Conservation (phyloP, 2,329 filamentous ascomycete genomes). For the Nemania serpens region DNA sequence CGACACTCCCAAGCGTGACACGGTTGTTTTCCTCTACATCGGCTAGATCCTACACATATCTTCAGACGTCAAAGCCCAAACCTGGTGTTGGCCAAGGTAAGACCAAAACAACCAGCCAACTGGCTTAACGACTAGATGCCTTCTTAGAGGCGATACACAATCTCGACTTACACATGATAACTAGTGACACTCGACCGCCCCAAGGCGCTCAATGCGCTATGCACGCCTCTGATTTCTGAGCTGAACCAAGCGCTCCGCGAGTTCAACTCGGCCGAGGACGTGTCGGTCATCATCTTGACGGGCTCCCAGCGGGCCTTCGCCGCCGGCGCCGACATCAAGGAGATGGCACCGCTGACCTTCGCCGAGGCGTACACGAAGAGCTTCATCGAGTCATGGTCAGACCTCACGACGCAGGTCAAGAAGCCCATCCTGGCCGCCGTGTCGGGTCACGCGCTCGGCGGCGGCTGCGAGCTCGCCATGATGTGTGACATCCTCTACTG, state of each 20-base stretch:
- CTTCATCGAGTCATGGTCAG: conserved; percentile 95
- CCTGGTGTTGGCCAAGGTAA: conserved; percentile 88
- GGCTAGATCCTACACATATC: conserved; percentile 70
- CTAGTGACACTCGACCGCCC: conserved; percentile 91
- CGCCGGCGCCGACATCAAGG: conserved; percentile 97
- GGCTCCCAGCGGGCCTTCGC: conserved; percentile 91
- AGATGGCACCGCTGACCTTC: conserved; percentile 95
- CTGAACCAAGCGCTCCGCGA: conserved; percentile 77
- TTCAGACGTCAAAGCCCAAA: conserved; percentile 80
- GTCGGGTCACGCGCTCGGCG: conserved; percentile 90
- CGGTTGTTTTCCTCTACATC: conserved; percentile 57
- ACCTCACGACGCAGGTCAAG: conserved; percentile 80
- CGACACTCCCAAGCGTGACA: conserved; percentile 59
- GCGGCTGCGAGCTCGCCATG: conserved; percentile 94
- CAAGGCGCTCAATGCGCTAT: conserved; percentile 93
- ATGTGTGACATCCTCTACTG: conserved; percentile 98
- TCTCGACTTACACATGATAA: conserved; percentile 20
- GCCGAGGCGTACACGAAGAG: conserved; percentile 82
- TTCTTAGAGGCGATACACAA: not conserved
- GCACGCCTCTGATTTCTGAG: conserved; percentile 86
- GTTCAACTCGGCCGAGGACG: conserved; percentile 71
- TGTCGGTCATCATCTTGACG: conserved; percentile 81
- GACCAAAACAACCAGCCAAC: not conserved
- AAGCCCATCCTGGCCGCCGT: conserved; percentile 95
- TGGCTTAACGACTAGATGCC: not conserved